phyloP scores from a whole-genome alignment of 1,139 yeast genomes.

The Scheffersomyces insectosa region DNA sequence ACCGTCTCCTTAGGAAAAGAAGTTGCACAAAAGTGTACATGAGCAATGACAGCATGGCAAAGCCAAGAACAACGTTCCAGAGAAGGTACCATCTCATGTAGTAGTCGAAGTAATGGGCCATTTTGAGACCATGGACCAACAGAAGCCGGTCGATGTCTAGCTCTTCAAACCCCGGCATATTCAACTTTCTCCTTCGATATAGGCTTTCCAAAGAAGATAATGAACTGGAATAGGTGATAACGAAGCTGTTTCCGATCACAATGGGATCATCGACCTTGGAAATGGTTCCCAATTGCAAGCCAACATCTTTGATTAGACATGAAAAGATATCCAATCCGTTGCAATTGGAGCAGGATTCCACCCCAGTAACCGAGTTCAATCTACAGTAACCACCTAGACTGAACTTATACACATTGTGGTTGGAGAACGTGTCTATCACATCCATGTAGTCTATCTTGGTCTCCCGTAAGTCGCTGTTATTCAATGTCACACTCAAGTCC shows the following conservation, averaged over 20 bases:
- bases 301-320: constrained; percentile 51
- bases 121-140: no score
- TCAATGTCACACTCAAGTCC: constrained; percentile 42
- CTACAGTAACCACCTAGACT: constrained; percentile 55
- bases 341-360: constrained; percentile 32
- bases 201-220: constrained; percentile 3
- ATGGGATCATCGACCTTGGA: constrained; percentile 38
- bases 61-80: no score
- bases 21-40: no score
- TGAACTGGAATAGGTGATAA: constrained; percentile 6
- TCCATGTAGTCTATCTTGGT: constrained; percentile 20
- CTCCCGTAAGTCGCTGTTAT: neutral
- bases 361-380: constrained; percentile 17
- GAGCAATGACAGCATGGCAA: no score
- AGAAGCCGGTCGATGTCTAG: no score
- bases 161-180: no score
- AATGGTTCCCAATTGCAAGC: constrained; percentile 44
- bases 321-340: constrained; percentile 50
- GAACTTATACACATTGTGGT: constrained; percentile 41
- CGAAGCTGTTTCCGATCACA: constrained; percentile 20
- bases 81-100: no score
- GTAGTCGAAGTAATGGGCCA: no score
- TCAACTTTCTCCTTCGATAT: no score
- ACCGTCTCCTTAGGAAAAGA: no score
- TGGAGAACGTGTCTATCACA: constrained; percentile 47